Percentiles rank a stretch among this genome's conserved stretches.
Conservation (phyloP, 208 protist species). For the Acanthamoeba royreba region DNA sequence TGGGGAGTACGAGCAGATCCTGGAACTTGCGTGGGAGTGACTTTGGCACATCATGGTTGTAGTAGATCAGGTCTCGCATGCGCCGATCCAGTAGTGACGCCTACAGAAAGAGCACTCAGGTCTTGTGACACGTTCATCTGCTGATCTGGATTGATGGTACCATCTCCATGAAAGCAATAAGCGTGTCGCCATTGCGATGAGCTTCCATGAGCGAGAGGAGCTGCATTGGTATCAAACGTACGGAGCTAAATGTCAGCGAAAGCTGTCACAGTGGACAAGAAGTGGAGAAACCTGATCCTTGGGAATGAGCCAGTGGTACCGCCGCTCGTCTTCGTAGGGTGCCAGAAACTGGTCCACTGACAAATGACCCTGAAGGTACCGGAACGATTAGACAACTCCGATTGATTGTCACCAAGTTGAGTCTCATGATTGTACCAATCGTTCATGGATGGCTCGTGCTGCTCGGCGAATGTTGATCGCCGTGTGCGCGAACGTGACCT, state of each 20-base stretch:
- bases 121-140: no score
- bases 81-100: not conserved
- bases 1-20: not conserved
- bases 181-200: not conserved
- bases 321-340: not conserved
- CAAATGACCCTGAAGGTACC: not conserved
- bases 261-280: not conserved
- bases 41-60: not conserved
- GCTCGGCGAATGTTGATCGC: not conserved
- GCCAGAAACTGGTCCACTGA: not conserved
- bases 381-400: no score
- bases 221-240: no score
- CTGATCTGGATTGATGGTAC: no score
- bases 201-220: not conserved
- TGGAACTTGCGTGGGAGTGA: constrained; percentile 18
- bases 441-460: not conserved
- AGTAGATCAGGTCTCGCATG: not conserved
- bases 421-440: not conserved
- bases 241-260: not conserved
- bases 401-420: no score
- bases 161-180: constrained; percentile 39
- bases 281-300: not conserved
- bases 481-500: not conserved
- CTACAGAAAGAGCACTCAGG: no score
- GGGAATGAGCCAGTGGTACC: not conserved